These are phyloP conservation scores for Ilyonectria mors-panacis DNA, from an alignment of 2,329 filamentous ascomycete genomes.

Conservation along the genomic window DNA sequence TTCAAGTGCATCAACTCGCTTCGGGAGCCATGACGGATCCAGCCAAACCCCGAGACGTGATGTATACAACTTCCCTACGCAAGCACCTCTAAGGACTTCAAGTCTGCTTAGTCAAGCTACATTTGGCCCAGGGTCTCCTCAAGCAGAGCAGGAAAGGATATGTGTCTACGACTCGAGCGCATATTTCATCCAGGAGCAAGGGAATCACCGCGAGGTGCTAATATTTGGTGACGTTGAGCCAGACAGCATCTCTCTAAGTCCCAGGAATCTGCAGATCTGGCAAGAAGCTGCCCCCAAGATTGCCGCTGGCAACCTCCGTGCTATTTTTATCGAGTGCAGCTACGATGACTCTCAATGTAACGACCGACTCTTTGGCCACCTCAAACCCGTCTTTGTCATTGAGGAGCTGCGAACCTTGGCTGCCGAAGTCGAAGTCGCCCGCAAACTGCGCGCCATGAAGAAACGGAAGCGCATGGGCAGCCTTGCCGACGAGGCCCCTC, in stretches of 20 bases:
- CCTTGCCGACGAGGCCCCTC: constrained; percentile 41
- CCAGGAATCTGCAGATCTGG: constrained; percentile 89
- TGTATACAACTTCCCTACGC: constrained; percentile 43
- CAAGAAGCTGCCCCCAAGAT: constrained; percentile 90
- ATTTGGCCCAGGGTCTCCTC: constrained; percentile 45
- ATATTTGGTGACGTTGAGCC: constrained; percentile 98
- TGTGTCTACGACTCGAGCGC: constrained; percentile 91
- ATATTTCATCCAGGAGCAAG: constrained; percentile 88
- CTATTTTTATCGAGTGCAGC: constrained; percentile 96
- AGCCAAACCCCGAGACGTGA: constrained; percentile 48
- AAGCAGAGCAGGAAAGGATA: constrained; percentile 61
- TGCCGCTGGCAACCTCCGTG: constrained; percentile 77
- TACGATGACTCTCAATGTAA: constrained; percentile 87
- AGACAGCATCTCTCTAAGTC: constrained; percentile 85
- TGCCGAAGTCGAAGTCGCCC: constrained; percentile 73
- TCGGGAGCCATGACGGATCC: constrained; percentile 64
- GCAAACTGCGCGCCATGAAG: constrained; percentile 56
- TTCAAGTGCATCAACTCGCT: constrained; percentile 66
- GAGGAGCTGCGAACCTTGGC: constrained; percentile 84
- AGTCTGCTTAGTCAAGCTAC: constrained; percentile 52
- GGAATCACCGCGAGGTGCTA: constrained; percentile 82
- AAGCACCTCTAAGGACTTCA: constrained; percentile 39
- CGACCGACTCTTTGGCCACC: constrained; percentile 87
- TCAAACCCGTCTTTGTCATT: constrained; percentile 86
- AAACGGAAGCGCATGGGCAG: constrained; percentile 75